Evolutionary conservation across 2,329 filamentous ascomycete species (phyloP).

Genomic region (Nigrospora sphaerica): DNA sequence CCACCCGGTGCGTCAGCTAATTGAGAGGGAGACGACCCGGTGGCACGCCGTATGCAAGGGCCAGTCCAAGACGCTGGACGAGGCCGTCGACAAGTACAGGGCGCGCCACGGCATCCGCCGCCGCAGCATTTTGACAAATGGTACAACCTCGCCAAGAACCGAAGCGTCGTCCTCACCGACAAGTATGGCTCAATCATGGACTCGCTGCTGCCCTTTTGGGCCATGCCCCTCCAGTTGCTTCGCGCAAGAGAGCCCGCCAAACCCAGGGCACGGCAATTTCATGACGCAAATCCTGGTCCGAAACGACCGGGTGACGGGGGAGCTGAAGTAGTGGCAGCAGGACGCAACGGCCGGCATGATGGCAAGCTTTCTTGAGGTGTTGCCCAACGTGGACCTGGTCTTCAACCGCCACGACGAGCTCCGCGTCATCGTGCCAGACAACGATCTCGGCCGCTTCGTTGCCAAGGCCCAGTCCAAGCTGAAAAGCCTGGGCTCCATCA

Average conservation of each 20-base stretch:
- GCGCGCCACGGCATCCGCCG: constrained; percentile 75
- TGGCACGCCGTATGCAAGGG: constrained; percentile 37
- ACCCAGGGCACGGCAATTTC: constrained; percentile 78
- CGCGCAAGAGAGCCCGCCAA: constrained; percentile 67
- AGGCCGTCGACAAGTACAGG: constrained; percentile 76
- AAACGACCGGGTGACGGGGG: constrained; percentile 63
- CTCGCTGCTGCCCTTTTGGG: constrained; percentile 85
- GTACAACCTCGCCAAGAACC: constrained; percentile 77
- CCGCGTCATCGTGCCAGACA: constrained; percentile 76
- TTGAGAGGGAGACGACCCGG: too few relatives aligned
- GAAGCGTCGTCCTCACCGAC: constrained; percentile 73
- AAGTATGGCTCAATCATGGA: constrained; percentile 88
- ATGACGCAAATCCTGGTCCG: constrained; percentile 74
- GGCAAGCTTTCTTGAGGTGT: constrained; percentile 64
- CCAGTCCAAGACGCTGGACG: constrained; percentile 69
- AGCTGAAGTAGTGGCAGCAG: constrained; percentile 76
- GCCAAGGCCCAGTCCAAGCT: constrained; percentile 60
- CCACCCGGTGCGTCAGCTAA: too few relatives aligned
- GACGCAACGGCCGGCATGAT: constrained; percentile 81
- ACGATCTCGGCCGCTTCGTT: constrained; percentile 71
- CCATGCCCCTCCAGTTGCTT: constrained; percentile 73
- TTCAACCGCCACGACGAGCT: constrained; percentile 97
- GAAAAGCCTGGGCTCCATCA: constrained; percentile 63
- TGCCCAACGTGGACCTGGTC: constrained; percentile 93
- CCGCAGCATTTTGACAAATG: constrained; percentile 92